Base-by-base conservation (phyloP, 1,284 basidiomycete species). In the Anthracocystis panici-leucophaei region DNA sequence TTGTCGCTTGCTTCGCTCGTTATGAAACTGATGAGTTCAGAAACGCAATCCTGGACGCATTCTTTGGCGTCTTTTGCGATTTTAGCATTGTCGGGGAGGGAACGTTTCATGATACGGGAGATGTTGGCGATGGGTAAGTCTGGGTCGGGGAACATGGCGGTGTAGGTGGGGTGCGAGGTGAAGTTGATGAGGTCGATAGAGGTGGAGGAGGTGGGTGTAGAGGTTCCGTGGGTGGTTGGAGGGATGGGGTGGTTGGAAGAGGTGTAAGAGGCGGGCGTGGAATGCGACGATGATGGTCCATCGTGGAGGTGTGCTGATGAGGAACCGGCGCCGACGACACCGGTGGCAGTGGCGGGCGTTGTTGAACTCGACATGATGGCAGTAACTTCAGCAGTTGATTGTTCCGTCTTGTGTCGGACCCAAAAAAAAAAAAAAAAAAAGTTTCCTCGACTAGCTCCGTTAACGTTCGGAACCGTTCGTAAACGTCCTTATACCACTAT, bases 31-130 rank as follows among this genome's bases (percentile, higher is more conserved):
- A 97, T 97, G 87, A 96, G 95, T 87, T 97, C 95, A 44, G 92
- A 94, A 54, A 96, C 93, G 86, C 94, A 96, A 86, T 96, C 94
- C 86, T 97, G 95, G 50, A 97, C 93, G 86, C 92, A 94, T 86
- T 97, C 94, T 85, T 97, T 97, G 25, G 95, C 93, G 86, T 97
- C 95, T 85, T 96, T 96, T 3, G 94, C 93, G 79, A 97, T 95
- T 87, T 97, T 97, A 21, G 94, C 93, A n/a, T 92, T 93, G 1
- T 91, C 88, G 0, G 95, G 95, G 2, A 97, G 90, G 2, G 92
- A 89, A 38, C 90, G 88, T 84, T 97, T 97, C 95, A 97, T 97
- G 81, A 97, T 95, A 5, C 95, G 89, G 18, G 93, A 91, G 14
- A 97, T 94, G 85, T 97, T 97, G 55, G 95, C 95, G 73, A 97